Conservation (phyloP, 2,329 filamentous ascomycete genomes). For the Alternaria incomplexa region DNA sequence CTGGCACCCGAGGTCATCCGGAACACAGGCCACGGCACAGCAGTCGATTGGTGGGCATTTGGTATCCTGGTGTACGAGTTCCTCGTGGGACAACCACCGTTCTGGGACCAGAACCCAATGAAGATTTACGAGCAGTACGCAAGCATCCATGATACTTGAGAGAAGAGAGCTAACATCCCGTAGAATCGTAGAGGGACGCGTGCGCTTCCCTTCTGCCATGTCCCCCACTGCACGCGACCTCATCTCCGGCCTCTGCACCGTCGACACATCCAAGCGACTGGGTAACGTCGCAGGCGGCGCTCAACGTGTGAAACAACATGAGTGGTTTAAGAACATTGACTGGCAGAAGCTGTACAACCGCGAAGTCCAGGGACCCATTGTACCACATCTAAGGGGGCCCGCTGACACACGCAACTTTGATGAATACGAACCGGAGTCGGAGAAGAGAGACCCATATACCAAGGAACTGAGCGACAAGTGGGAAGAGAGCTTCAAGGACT, state of each 20-base stretch:
- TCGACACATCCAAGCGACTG: constrained; percentile 77
- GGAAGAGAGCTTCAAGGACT: constrained; percentile 74
- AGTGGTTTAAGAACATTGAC: constrained; percentile 75
- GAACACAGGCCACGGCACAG: constrained; percentile 73
- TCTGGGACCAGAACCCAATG: constrained; percentile 86
- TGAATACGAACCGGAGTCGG: constrained; percentile 78
- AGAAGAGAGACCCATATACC: constrained; percentile 69
- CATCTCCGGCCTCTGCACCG: constrained; percentile 76
- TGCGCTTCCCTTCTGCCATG: constrained; percentile 74
- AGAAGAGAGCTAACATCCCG: not conserved
- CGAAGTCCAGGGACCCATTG: constrained; percentile 71
- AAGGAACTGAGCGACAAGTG: constrained; percentile 72
- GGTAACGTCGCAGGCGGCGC: constrained; percentile 81
- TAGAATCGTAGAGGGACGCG: constrained; percentile 79
- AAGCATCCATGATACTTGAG: not conserved
- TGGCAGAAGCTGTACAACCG: constrained; percentile 76
- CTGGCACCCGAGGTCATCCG: constrained; percentile 84
- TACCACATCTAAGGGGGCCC: constrained; percentile 73
- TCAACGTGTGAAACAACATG: constrained; percentile 72
- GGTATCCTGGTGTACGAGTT: constrained; percentile 87
- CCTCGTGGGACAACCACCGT: constrained; percentile 82
- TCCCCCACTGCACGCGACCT: constrained; percentile 74
- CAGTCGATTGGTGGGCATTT: constrained; percentile 88
- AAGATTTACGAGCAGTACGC: constrained; percentile 77
- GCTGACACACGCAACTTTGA: constrained; percentile 85